Evolutionary conservation across 352 stramenopile species (phyloP).

Genomic region (Globisporangium nunn): DNA sequence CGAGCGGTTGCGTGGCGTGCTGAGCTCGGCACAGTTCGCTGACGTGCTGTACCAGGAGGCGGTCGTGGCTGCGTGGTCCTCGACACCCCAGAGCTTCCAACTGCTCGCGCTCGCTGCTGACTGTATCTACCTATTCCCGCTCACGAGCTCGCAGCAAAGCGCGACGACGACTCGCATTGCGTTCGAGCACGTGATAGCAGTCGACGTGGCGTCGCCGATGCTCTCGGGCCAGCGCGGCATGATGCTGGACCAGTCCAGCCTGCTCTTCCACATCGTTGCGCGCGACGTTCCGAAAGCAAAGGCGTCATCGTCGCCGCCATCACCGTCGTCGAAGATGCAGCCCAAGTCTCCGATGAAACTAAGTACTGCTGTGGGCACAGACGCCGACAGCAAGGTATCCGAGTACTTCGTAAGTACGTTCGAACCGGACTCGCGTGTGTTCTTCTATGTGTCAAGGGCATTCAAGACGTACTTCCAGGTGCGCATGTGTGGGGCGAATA

Average conservation of each 20-base stretch:
- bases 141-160: conserved; percentile 16
- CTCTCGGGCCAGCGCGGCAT: conserved; percentile 30
- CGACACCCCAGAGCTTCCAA: conserved; percentile 26
- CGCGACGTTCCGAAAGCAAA: conserved; percentile 4
- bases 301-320: neutral
- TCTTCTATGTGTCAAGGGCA: conserved; percentile 38
- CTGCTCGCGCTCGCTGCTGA: conserved; percentile 40
- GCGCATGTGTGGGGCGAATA: neutral
- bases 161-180: conserved; percentile 16
- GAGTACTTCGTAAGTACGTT: conserved; percentile 54
- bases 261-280: conserved; percentile 44
- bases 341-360: neutral
- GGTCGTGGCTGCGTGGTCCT: conserved; percentile 27
- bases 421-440: conserved; percentile 47
- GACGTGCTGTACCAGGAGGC: conserved; percentile 50
- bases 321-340: neutral
- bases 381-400: neutral
- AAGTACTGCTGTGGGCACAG: neutral
- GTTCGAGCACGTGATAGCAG: conserved; percentile 17
- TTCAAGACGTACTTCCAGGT: conserved; percentile 43
- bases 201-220: conserved; percentile 33
- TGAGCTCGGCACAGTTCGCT: conserved; percentile 25
- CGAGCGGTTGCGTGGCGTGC: conserved; percentile 34
- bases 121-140: conserved; percentile 37
- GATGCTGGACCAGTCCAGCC: conserved; percentile 35